A percentile compares a stretch with the other conserved stretches of the same genome.
phyloP scores from a whole-genome alignment of 163 green algal species.

The Scenedesmus sp. region DNA sequence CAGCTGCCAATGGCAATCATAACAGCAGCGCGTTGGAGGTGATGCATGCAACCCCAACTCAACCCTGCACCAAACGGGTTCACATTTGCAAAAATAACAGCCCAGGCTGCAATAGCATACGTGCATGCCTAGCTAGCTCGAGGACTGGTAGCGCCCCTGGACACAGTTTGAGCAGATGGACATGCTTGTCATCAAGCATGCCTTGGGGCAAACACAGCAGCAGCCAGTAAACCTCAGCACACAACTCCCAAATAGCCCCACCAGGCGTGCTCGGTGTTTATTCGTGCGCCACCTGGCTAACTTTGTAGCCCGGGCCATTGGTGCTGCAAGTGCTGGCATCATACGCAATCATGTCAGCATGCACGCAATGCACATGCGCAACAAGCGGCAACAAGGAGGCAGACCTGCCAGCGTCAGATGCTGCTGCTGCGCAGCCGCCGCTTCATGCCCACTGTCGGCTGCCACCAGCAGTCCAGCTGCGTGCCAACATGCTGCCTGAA shows the following conservation, averaged over 20 bases:
- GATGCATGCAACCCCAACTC: neutral
- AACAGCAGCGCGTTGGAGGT: constrained; percentile 4
- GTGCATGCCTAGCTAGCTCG: neutral
- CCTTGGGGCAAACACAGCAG: too few relatives aligned
- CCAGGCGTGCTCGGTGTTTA: too few relatives aligned
- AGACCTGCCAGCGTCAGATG: neutral
- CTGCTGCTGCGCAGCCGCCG: constrained; percentile 2
- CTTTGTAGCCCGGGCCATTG: too few relatives aligned
- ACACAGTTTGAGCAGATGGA: too few relatives aligned
- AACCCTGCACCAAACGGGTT: neutral
- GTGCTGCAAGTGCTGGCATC: neutral
- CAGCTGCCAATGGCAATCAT: neutral
- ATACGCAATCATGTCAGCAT: neutral
- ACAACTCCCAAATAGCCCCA: too few relatives aligned
- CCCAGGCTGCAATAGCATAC: neutral
- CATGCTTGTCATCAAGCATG: too few relatives aligned
- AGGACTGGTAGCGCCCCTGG: neutral
- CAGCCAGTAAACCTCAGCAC: too few relatives aligned
- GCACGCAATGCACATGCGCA: neutral
- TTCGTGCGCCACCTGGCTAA: too few relatives aligned
- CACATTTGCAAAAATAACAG: neutral
- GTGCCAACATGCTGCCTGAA: neutral
- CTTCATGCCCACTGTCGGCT: neutral
- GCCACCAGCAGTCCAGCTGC: constrained; percentile 8
- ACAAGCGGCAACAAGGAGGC: neutral